Conservation (phyloP, 208 protist genomes). For the Leptomonas seymouri region DNA sequence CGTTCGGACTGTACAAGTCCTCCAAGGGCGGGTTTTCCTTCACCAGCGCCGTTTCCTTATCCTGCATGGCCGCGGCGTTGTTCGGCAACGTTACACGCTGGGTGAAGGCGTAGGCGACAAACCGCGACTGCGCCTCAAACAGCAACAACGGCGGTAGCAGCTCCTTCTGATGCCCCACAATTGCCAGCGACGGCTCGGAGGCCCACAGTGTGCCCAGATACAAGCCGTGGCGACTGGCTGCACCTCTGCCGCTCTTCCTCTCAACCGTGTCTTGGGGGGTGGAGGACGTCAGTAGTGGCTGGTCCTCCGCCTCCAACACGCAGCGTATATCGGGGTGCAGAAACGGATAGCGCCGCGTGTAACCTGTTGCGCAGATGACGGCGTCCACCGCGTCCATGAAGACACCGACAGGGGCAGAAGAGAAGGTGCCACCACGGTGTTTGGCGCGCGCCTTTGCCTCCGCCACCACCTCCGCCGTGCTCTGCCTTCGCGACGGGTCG, state of each 20-base stretch:
- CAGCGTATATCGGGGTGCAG: conserved; percentile 62
- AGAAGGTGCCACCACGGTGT: background rate
- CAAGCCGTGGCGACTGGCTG: conserved; percentile 39
- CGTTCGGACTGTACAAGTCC: conserved; percentile 45
- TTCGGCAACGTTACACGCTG: conserved; percentile 56
- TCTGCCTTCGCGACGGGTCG: conserved; percentile 18
- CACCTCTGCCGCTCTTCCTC: background rate
- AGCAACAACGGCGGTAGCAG: conserved; percentile 84
- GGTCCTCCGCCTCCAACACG: conserved; percentile 54
- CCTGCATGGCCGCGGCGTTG: conserved; percentile 27
- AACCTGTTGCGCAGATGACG: conserved; percentile 85
- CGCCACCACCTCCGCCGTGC: conserved; percentile 36
- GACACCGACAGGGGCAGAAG: conserved; percentile 13
- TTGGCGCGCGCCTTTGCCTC: conserved; percentile 32
- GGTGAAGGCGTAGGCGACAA: conserved; percentile 82
- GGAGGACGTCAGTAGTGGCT: conserved; percentile 19
- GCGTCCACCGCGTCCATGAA: conserved; percentile 81
- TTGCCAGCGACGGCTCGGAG: conserved; percentile 64
- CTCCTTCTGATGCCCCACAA: conserved; percentile 79
- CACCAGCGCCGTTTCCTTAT: conserved; percentile 46
- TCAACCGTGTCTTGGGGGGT: background rate
- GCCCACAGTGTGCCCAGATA: conserved; percentile 80
- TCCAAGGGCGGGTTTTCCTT: conserved; percentile 35
- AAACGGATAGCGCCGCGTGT: conserved; percentile 76
- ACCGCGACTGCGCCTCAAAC: conserved; percentile 86